Evolutionary conservation across 345 rosid species (phyloP).

Genomic region (Pistacia atlantica): DNA sequence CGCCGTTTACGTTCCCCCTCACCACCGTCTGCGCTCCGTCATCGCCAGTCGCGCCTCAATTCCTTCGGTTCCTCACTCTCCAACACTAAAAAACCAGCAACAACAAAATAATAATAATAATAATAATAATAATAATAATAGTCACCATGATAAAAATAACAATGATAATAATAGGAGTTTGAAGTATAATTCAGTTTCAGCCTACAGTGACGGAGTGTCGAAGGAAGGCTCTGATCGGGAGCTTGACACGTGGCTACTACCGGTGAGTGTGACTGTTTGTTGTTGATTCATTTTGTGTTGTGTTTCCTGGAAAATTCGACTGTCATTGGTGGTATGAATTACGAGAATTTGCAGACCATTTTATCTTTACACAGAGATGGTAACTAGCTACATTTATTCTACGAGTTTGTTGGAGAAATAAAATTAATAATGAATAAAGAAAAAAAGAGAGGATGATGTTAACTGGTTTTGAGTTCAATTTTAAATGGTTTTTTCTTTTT

Average conservation of each 20-base stretch:
- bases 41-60: slow-evolving; percentile 33
- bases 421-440: too few relatives aligned
- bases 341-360: too few relatives aligned
- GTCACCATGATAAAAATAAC: slow-evolving; percentile 6
- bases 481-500: not conserved
- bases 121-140: not conserved
- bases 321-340: too few relatives aligned
- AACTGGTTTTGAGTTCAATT: not conserved
- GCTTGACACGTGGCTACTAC: slow-evolving; percentile 24
- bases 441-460: not conserved
- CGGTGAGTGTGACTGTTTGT: slow-evolving; percentile 28
- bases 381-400: too few relatives aligned
- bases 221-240: slow-evolving; percentile 49
- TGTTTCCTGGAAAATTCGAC: not conserved
- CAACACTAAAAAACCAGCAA: slow-evolving; percentile 16
- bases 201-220: slow-evolving; percentile 29
- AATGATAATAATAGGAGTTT: slow-evolving; percentile 4
- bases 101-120: not conserved
- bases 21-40: slow-evolving; percentile 66
- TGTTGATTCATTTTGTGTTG: not conserved
- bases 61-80: slow-evolving; percentile 23
- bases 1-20: slow-evolving; percentile 75
- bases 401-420: too few relatives aligned
- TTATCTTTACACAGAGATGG: too few relatives aligned
- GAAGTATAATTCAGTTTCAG: slow-evolving; percentile 32